Percentiles rank a stretch among this genome's conserved stretches.
These are phyloP conservation scores for Arxiozyma heterogenica DNA, from an alignment of 1,139 yeast species.

Conservation along the genomic window DNA sequence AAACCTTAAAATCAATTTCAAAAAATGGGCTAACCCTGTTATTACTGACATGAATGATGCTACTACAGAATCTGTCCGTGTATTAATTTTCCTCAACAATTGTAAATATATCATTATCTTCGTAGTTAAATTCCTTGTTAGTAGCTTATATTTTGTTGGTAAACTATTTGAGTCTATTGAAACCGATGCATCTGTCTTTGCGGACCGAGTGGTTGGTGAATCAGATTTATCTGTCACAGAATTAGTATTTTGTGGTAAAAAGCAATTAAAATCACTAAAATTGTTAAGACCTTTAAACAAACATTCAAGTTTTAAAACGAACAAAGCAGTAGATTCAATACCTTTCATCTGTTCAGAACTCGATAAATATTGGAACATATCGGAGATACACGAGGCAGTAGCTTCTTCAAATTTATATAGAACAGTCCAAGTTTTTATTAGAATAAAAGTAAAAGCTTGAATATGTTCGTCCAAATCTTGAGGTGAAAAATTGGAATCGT, in stretches of 20 bases:
- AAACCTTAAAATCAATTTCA: constrained; percentile 72
- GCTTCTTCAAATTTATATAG: constrained; percentile 85
- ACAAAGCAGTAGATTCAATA: constrained; percentile 58
- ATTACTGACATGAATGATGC: constrained; percentile 77
- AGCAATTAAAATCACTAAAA: constrained; percentile 27
- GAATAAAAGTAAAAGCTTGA: constrained; percentile 52
- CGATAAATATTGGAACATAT: constrained; percentile 82
- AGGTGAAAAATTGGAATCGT: constrained; percentile 36
- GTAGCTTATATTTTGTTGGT: constrained; percentile 41
- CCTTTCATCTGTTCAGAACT: constrained; percentile 67
- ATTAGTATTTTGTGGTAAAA: constrained; percentile 4
- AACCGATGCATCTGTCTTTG: neutral
- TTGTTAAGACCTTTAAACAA: constrained; percentile 67
- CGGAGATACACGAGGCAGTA: constrained; percentile 86
- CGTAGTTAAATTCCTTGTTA: constrained; percentile 82
- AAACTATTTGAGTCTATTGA: neutral
- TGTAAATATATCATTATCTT: constrained; percentile 71
- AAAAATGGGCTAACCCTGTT: constrained; percentile 87
- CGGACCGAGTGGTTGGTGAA: neutral
- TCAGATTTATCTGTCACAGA: neutral
- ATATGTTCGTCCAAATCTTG: constrained; percentile 46
- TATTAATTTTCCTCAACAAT: constrained; percentile 50
- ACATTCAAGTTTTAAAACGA: constrained; percentile 67
- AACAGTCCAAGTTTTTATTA: constrained; percentile 79
- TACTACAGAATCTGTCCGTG: constrained; percentile 24